Percentiles rank a stretch among this genome's conserved stretches.
These are phyloP conservation scores for Protomyces inundatus DNA, from an alignment of 1,139 yeast genomes.

Conservation along the genomic window DNA sequence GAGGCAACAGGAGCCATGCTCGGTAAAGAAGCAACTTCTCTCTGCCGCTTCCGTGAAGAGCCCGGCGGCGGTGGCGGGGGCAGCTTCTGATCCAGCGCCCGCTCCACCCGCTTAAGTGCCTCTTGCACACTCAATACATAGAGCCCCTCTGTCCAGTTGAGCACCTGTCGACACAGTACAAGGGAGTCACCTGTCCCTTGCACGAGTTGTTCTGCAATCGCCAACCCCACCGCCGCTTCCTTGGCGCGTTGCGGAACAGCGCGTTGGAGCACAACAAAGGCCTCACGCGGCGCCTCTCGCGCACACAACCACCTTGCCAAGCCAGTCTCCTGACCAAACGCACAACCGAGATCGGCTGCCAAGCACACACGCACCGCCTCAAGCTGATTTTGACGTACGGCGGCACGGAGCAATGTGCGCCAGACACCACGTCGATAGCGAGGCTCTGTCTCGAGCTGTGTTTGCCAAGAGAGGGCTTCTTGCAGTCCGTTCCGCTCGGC, in stretches of 20 bases:
- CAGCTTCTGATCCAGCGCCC: neutral
- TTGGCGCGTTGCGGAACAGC: constrained; percentile 15
- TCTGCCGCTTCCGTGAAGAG: no score
- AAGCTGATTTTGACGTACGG: neutral
- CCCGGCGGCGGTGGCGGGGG: neutral
- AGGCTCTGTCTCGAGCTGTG: neutral
- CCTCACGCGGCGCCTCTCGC: neutral
- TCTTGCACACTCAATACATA: constrained; percentile 16
- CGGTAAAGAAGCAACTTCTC: no score
- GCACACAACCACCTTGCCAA: constrained; percentile 10
- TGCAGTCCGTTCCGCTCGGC: neutral
- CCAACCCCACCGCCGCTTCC: constrained; percentile 14
- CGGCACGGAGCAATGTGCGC: constrained; percentile 14
- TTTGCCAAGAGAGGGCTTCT: neutral
- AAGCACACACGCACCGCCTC: neutral
- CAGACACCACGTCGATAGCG: neutral
- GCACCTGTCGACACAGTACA: neutral
- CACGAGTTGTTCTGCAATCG: constrained; percentile 2
- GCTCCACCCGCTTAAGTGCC: constrained; percentile 2
- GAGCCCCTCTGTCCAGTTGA: constrained; percentile 8
- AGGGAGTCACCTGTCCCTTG: neutral
- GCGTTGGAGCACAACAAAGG: constrained; percentile 3
- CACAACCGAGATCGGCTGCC: neutral
- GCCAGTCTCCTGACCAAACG: constrained; percentile 18
- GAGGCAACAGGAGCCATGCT: no score